Percentiles rank a stretch among this genome's conserved stretches.
phyloP scores from a whole-genome alignment of 2,329 filamentous ascomycete species.

The Pleomassaria siparia region DNA sequence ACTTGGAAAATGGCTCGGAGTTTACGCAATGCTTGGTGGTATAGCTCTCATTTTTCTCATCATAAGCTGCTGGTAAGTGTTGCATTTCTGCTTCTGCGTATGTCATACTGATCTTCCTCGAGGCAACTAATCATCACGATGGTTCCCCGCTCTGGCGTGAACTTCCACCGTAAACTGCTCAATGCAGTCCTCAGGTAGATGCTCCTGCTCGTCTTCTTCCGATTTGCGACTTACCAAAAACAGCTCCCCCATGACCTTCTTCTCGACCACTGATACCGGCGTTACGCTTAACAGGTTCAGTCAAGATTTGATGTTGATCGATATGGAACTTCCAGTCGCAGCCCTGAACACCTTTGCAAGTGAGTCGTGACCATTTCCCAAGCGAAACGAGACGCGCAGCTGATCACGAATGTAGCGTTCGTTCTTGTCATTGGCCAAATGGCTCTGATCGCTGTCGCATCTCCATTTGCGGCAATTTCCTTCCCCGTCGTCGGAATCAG shows the following conservation, averaged over 20 bases:
- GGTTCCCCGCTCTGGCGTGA: slow-evolving; percentile 55
- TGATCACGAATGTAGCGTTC: slow-evolving; percentile 22
- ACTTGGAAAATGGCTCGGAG: slow-evolving; percentile 36
- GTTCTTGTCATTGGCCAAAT: slow-evolving; percentile 38
- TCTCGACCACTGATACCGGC: slow-evolving; percentile 49
- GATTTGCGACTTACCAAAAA: slow-evolving; percentile 10
- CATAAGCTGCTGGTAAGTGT: slow-evolving; percentile 31
- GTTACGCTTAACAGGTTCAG: slow-evolving; percentile 51
- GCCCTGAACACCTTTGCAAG: slow-evolving; percentile 38
- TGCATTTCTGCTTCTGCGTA: not conserved
- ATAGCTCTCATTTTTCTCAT: slow-evolving; percentile 30
- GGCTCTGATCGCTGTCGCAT: slow-evolving; percentile 43
- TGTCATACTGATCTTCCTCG: not conserved
- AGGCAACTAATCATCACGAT: slow-evolving; percentile 55
- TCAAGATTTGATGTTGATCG: slow-evolving; percentile 53
- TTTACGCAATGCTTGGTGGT: slow-evolving; percentile 33
- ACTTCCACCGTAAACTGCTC: slow-evolving; percentile 52
- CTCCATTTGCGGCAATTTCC: slow-evolving; percentile 43
- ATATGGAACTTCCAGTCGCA: slow-evolving; percentile 44
- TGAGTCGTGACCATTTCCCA: slow-evolving; percentile 8
- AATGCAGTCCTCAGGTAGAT: slow-evolving; percentile 50
- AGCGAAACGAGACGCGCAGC: not conserved
- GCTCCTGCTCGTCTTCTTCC: not conserved
- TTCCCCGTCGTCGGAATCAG: slow-evolving; percentile 42
- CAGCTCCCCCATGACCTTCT: slow-evolving; percentile 46